These are phyloP conservation scores for Tolypocladium capitatum DNA, from an alignment of 2,329 filamentous ascomycete genomes.

Conservation along the genomic window DNA sequence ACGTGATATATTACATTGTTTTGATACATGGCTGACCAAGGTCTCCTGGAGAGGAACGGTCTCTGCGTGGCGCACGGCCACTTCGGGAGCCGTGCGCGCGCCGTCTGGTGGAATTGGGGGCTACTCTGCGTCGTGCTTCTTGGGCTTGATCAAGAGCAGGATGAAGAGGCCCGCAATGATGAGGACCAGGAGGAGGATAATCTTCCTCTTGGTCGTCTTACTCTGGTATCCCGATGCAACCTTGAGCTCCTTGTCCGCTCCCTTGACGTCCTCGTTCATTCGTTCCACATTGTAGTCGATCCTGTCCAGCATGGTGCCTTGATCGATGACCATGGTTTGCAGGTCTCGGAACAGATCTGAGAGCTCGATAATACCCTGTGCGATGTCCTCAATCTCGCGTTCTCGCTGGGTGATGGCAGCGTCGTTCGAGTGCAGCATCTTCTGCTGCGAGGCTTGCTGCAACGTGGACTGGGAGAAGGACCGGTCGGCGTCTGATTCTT, in stretches of 20 bases:
- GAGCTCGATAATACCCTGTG: constrained; percentile 93
- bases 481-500: constrained; percentile 88
- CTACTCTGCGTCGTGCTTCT: constrained; percentile 24
- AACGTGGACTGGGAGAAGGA: constrained; percentile 84
- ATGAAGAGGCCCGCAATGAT: constrained; percentile 82
- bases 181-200: constrained; percentile 77
- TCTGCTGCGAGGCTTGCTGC: constrained; percentile 60
- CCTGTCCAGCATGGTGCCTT: constrained; percentile 81
- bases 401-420: constrained; percentile 80
- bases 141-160: constrained; percentile 67
- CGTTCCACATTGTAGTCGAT: constrained; percentile 97
- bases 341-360: constrained; percentile 94
- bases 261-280: constrained; percentile 88
- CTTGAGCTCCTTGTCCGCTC: constrained; percentile 80
- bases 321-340: constrained; percentile 88
- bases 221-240: constrained; percentile 83
- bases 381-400: constrained; percentile 93
- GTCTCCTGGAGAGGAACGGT: neutral
- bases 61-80: neutral
- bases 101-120: neutral
- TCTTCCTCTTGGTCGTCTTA: constrained; percentile 78
- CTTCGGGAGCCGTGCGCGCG: neutral
- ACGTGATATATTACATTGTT: constrained; percentile 14
- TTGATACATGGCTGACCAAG: constrained; percentile 12
- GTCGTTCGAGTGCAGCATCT: constrained; percentile 62